Evolutionary conservation across 495 filamentous ascomycete genomes (phyloP).

Genomic region (Hypoxylon rickii): DNA sequence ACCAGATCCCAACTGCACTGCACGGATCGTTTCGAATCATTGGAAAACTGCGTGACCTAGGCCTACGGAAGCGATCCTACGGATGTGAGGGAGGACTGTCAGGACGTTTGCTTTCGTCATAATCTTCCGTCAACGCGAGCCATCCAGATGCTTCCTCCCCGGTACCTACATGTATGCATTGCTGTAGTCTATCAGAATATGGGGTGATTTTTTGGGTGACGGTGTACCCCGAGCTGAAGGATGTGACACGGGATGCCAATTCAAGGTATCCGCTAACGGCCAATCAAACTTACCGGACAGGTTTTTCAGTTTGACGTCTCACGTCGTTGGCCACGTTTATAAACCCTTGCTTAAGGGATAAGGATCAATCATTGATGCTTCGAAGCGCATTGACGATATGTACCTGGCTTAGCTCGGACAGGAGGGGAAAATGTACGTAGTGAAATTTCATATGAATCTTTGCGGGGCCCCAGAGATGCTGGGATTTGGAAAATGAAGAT

Average conservation of each 20-base stretch:
- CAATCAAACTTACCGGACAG: neutral
- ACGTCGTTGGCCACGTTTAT: conserved; percentile 7
- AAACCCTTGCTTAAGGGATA: neutral
- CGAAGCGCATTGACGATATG: neutral
- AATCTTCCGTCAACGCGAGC: neutral
- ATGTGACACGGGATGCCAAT: conserved; percentile 20
- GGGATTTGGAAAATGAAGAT: conserved; percentile 25
- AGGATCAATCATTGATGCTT: neutral
- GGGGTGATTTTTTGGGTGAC: conserved; percentile 19
- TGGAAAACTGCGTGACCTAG: neutral
- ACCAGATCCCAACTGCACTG: neutral
- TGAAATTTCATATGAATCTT: conserved; percentile 28
- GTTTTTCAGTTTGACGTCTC: neutral
- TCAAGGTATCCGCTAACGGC: conserved; percentile 17
- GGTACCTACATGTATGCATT: too few relatives aligned
- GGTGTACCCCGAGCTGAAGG: conserved; percentile 8
- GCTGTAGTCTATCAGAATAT: neutral
- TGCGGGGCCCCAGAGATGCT: conserved; percentile 28
- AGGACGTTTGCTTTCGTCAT: neutral
- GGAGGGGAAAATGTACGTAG: conserved; percentile 13
- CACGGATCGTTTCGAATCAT: too few relatives aligned
- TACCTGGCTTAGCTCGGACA: conserved; percentile 26
- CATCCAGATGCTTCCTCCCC: conserved; percentile 10
- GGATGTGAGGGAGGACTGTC: neutral
- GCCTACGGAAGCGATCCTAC: too few relatives aligned